Conservation (phyloP, 106 monocot genomes). For the Dioscorea zingiberensis region DNA sequence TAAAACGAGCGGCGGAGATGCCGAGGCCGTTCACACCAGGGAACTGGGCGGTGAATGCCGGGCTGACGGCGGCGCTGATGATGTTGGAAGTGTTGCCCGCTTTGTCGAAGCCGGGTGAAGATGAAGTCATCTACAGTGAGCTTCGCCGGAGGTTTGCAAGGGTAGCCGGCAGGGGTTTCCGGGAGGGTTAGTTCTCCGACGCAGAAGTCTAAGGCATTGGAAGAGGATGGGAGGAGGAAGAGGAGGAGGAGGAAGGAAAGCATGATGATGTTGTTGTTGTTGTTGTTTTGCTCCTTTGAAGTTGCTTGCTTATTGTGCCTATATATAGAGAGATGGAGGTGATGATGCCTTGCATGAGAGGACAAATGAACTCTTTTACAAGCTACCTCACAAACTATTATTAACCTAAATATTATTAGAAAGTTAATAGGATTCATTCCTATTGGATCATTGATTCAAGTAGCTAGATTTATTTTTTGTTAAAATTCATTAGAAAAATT, state of each 20-base stretch:
- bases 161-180: conserved; percentile 50
- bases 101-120: conserved; percentile 45
- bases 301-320: too few relatives aligned
- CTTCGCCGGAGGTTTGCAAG: conserved; percentile 37
- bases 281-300: not conserved
- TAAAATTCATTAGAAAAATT: too few relatives aligned
- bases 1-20: conserved; percentile 63
- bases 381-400: too few relatives aligned
- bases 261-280: not conserved
- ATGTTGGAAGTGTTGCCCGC: conserved; percentile 52
- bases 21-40: conserved; percentile 79
- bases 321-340: not conserved
- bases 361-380: too few relatives aligned
- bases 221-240: conserved; percentile 16
- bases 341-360: not conserved
- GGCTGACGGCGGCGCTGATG: conserved; percentile 67
- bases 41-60: conserved; percentile 57
- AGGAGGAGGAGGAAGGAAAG: conserved; percentile 28
- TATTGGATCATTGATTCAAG: too few relatives aligned
- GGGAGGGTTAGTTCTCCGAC: conserved; percentile 45
- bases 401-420: too few relatives aligned
- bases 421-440: too few relatives aligned
- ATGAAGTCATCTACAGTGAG: conserved; percentile 59
- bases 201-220: conserved; percentile 52
- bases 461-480: too few relatives aligned